Evolutionary conservation across 768 basidiomycete species (phyloP).

Genomic region (Agrocybe chaxingu): DNA sequence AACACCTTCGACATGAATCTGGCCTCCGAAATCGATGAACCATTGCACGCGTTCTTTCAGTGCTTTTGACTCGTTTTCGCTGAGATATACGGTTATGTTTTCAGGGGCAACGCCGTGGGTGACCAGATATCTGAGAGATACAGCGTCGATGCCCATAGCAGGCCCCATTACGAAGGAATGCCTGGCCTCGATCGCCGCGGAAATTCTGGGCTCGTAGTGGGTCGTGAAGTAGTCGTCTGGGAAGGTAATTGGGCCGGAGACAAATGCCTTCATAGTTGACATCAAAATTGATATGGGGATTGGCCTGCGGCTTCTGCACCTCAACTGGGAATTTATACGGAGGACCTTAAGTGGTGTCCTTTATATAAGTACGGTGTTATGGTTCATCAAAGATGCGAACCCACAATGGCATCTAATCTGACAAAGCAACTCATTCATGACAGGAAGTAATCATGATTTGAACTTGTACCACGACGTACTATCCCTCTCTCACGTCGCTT

Average conservation of each 20-base stretch:
- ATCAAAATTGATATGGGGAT: too few species aligned
- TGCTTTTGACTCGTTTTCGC: slow-evolving; percentile 13
- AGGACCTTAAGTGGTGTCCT: too few species aligned
- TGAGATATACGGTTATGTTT: slow-evolving; percentile 20
- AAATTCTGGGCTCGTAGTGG: slow-evolving; percentile 16
- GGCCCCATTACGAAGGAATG: slow-evolving; percentile 23
- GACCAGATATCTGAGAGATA: slow-evolving; percentile 20
- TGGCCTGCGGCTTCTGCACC: too few species aligned
- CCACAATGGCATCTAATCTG: too few species aligned
- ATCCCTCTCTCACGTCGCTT: too few species aligned
- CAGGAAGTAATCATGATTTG: too few species aligned
- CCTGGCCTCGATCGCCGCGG: slow-evolving; percentile 15
- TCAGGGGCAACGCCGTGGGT: slow-evolving; percentile 10
- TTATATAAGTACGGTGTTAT: too few species aligned
- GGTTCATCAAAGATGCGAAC: too few species aligned
- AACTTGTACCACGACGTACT: too few species aligned
- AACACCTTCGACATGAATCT: slow-evolving; percentile 16
- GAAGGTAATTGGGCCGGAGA: slow-evolving; percentile 22
- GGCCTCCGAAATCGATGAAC: slow-evolving; percentile 16
- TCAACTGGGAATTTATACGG: too few species aligned
- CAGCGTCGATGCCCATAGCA: slow-evolving; percentile 19
- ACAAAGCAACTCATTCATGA: too few species aligned
- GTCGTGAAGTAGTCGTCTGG: slow-evolving; percentile 14
- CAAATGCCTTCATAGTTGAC: slow-evolving; percentile 12
- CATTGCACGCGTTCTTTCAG: slow-evolving; percentile 6